A percentile compares a stretch with the other conserved stretches of the same genome.
Conservation (phyloP, 1,284 basidiomycete species). For the Gomphus bonarii region DNA sequence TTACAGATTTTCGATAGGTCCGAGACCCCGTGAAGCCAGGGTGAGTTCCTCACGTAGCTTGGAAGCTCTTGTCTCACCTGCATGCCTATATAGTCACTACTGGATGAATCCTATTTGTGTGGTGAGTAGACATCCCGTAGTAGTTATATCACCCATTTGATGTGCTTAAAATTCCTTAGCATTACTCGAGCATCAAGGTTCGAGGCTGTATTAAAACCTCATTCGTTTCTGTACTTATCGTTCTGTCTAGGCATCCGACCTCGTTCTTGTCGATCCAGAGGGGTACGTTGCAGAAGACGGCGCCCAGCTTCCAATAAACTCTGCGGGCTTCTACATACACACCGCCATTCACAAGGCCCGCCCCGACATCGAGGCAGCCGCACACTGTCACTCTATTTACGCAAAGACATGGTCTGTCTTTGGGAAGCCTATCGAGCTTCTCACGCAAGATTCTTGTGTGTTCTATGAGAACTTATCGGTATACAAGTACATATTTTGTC, state of each 20-base stretch:
- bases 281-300: slow-evolving; percentile 33
- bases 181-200: slow-evolving; percentile 9
- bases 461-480: slow-evolving; percentile 26
- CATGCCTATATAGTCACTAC: slow-evolving; percentile 17
- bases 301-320: slow-evolving; percentile 31
- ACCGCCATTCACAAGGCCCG: slow-evolving; percentile 47
- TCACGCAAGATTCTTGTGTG: slow-evolving; percentile 39
- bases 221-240: slow-evolving; percentile 26
- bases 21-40: slow-evolving; percentile 35
- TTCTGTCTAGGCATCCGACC: slow-evolving; percentile 24
- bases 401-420: slow-evolving; percentile 55
- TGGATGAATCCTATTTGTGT: slow-evolving; percentile 8
- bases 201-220: not conserved
- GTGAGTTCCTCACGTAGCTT: not conserved
- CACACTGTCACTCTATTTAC: slow-evolving; percentile 41
- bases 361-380: slow-evolving; percentile 45
- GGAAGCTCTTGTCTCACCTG: slow-evolving; percentile 38
- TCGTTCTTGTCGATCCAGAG: slow-evolving; percentile 37
- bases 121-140: not conserved
- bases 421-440: slow-evolving; percentile 39
- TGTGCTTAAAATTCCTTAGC: not conserved
- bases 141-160: not conserved
- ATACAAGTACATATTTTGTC: not conserved
- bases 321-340: slow-evolving; percentile 40
- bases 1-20: slow-evolving; percentile 12